phyloP scores from a whole-genome alignment of 1,284 basidiomycete genomes.

The Trametes sp. region DNA sequence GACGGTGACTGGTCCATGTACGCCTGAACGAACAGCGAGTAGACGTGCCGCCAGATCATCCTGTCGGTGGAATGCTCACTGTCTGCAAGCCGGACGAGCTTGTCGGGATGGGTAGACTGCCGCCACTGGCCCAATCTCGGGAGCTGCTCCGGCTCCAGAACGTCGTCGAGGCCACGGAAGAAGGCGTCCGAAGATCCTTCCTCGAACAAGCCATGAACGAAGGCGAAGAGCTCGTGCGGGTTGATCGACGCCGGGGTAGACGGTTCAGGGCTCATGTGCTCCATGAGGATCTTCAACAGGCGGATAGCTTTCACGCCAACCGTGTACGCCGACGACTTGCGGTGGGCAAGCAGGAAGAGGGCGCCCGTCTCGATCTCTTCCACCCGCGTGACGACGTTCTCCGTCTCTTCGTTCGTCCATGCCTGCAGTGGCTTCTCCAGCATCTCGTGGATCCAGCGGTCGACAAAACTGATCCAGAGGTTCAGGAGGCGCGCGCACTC shows the following conservation, averaged over 20 bases:
- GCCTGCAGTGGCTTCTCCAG: constrained; percentile 48
- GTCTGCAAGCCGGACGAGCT: constrained; percentile 69
- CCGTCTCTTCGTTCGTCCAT: constrained; percentile 50
- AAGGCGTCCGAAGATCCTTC: constrained; percentile 41
- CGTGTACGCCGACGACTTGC: constrained; percentile 54
- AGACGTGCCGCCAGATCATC: constrained; percentile 75
- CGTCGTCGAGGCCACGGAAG: constrained; percentile 70
- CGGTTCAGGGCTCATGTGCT: constrained; percentile 49
- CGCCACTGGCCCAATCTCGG: constrained; percentile 70
- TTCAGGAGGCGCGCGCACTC: constrained; percentile 71
- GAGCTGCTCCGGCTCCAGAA: constrained; percentile 66
- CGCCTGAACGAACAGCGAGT: constrained; percentile 65
- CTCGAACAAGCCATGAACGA: constrained; percentile 55
- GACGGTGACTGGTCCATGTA: constrained; percentile 57
- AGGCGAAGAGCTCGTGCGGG: constrained; percentile 53
- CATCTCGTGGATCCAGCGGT: constrained; percentile 67
- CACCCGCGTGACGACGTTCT: constrained; percentile 50
- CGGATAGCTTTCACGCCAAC: constrained; percentile 70
- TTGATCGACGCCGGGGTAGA: constrained; percentile 38
- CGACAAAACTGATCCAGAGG: constrained; percentile 81
- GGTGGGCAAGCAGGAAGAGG: constrained; percentile 83
- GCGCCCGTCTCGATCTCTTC: constrained; percentile 77
- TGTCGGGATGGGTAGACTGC: constrained; percentile 57
- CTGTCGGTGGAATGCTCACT: constrained; percentile 71
- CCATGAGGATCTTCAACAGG: constrained; percentile 45